Conservation (phyloP, 306 rosid genomes). For the Castanea sativa region DNA sequence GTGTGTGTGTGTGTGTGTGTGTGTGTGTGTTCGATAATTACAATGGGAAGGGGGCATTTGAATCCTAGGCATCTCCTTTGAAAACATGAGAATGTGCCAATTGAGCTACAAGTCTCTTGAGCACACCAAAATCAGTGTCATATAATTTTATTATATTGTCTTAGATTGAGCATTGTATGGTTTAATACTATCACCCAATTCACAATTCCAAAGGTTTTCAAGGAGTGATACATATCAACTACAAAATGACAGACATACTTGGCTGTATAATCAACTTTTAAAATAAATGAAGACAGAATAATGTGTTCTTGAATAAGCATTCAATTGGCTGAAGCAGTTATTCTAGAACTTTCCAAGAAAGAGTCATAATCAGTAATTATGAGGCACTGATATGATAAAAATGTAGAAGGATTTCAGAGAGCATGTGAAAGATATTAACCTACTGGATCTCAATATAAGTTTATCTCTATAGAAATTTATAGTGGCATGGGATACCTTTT, state of each 20-base stretch:
- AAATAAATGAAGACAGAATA: background rate
- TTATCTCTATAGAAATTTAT: constrained; percentile 16
- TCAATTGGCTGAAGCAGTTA: background rate
- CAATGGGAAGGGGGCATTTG: too few relatives aligned
- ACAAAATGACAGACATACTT: background rate
- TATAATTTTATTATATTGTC: background rate
- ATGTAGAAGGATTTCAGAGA: background rate
- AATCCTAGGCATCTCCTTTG: too few relatives aligned
- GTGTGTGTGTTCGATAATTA: too few relatives aligned
- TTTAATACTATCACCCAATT: background rate
- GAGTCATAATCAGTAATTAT: background rate
- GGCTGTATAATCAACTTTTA: background rate
- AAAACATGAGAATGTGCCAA: too few relatives aligned
- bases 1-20: too few relatives aligned
- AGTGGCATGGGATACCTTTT: constrained; percentile 53
- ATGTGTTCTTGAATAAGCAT: background rate
- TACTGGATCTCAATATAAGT: background rate
- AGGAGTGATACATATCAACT: background rate
- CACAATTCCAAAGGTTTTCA: background rate
- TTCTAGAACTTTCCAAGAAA: background rate
- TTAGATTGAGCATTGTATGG: background rate
- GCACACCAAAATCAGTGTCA: background rate
- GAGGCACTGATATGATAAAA: background rate
- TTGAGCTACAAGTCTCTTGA: too few relatives aligned
- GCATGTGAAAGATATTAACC: background rate